phyloP scores from a whole-genome alignment of 768 basidiomycete genomes.

The Lentinula raphanica region DNA sequence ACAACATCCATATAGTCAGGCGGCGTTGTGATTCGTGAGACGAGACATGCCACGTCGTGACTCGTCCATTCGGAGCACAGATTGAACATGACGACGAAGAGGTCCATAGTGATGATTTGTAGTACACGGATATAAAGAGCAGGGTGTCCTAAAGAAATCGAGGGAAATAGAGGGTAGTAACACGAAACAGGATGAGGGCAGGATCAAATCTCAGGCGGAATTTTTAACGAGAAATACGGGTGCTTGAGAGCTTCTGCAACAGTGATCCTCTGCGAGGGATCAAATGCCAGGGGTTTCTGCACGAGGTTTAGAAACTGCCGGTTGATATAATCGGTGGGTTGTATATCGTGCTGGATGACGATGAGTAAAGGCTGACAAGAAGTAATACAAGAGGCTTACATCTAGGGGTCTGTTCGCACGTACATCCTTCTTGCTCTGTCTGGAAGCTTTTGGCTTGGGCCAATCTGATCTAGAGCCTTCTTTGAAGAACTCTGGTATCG shows the following conservation, averaged over 20 bases:
- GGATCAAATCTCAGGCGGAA: slow-evolving; percentile 62
- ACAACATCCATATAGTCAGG: too few relatives aligned
- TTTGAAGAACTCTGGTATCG: slow-evolving; percentile 93
- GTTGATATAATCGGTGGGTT: slow-evolving; percentile 67
- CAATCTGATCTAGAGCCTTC: slow-evolving; percentile 82
- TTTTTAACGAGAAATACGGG: slow-evolving; percentile 72
- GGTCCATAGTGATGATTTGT: slow-evolving; percentile 12
- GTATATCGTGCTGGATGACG: slow-evolving; percentile 70
- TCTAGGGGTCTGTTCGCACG: slow-evolving; percentile 72
- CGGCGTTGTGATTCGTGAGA: too few relatives aligned
- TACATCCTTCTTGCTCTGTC: slow-evolving; percentile 93
- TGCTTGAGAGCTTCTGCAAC: slow-evolving; percentile 86
- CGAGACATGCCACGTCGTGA: too few relatives aligned
- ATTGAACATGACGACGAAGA: neutral
- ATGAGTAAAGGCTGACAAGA: slow-evolving; percentile 8
- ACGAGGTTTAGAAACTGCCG: slow-evolving; percentile 85
- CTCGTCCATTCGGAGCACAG: neutral
- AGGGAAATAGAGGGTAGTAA: slow-evolving; percentile 13
- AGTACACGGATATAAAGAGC: slow-evolving; percentile 21
- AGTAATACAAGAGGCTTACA: slow-evolving; percentile 39
- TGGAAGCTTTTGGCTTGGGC: slow-evolving; percentile 83
- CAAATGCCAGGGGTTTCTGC: slow-evolving; percentile 80
- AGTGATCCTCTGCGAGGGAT: slow-evolving; percentile 82
- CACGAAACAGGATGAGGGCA: slow-evolving; percentile 21
- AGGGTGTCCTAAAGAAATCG: slow-evolving; percentile 19